Evolutionary conservation across 306 rosid species (phyloP), one percentile per base, ranked within the genome.

Genomic region (Chamaecrista fasciculata): DNA sequence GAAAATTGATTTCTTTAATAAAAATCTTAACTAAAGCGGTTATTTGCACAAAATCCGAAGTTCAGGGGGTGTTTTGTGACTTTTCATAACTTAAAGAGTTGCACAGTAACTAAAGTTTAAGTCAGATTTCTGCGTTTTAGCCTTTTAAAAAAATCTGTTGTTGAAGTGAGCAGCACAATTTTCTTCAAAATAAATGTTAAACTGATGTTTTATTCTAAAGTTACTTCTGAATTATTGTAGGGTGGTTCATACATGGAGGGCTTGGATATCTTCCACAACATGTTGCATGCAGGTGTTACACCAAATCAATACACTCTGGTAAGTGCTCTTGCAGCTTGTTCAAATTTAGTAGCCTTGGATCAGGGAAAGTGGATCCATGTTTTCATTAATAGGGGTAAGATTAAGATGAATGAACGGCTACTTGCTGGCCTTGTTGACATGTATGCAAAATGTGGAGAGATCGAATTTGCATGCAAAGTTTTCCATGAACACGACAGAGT

Each of bases 311-410:
- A 73, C 76, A 84, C 96, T 10, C 40, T 87, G 73, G 85, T 73
- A 61, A 85, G 91, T 60, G 80, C 80, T n/a, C 86, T 90, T 70
- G 64, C 86, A 6, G 87, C 86, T 36, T 87, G 94, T 75, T 86
- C 91, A 39, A 84, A 90, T 79, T 80, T 85, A 24, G 86, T 86
- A 66, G 88, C 91, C 3, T 50, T 87, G 79, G 89, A 87, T 78
- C 88, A 82, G 61, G 94, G 94, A 59, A 85, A 82, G 75, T 82
- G 86, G 95, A 80, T 90, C 61, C 95, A 87, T 58, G 84, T 78
- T 25, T 90, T 83, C 73, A 76, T 82, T 39, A 75, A 71, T 49
- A 90, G 84, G 81, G 70, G 66, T 4, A 46, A 75, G 9, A 77
- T 90, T 40, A 85, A 56, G 57, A 71, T 85, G 83, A 90, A 90